Evolutionary conservation across 2,329 filamentous ascomycete species (phyloP).

Genomic region (Venturia oleaginea): DNA sequence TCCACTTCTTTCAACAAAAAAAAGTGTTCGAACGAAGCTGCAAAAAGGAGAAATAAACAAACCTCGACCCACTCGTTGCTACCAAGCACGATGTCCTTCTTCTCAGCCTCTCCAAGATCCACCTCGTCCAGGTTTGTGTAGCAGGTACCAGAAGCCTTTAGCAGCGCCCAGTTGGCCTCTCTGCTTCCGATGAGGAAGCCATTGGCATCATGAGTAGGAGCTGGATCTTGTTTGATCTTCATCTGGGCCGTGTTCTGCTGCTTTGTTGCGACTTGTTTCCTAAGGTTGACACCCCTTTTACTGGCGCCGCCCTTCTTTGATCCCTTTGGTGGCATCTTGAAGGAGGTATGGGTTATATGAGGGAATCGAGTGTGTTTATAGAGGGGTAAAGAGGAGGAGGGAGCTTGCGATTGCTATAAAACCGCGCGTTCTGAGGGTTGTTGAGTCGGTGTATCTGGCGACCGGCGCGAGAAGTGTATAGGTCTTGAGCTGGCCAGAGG

Average conservation of each 20-base stretch:
- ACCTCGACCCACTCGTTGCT: conserved; percentile 1
- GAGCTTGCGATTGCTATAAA: neutral
- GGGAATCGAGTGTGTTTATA: neutral
- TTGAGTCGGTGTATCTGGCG: neutral
- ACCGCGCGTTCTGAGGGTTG: neutral
- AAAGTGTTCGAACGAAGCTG: neutral
- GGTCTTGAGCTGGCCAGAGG: neutral
- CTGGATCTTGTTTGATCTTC: neutral
- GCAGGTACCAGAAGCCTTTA: neutral
- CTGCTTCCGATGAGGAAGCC: neutral
- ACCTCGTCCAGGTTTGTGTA: neutral
- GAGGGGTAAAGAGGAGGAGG: neutral
- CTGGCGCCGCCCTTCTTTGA: neutral
- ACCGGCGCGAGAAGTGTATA: neutral
- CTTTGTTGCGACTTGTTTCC: neutral
- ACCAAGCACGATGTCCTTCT: neutral
- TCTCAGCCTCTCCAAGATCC: neutral
- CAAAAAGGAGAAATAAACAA: neutral
- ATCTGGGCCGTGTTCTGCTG: neutral
- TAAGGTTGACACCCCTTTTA: neutral
- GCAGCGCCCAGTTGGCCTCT: neutral
- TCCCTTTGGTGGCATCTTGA: neutral
- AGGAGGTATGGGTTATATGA: neutral
- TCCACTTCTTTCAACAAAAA: neutral
- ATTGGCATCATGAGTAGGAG: neutral